Evolutionary conservation across 2,329 filamentous ascomycete genomes (phyloP).

Genomic region (Didymella arachidicola): DNA sequence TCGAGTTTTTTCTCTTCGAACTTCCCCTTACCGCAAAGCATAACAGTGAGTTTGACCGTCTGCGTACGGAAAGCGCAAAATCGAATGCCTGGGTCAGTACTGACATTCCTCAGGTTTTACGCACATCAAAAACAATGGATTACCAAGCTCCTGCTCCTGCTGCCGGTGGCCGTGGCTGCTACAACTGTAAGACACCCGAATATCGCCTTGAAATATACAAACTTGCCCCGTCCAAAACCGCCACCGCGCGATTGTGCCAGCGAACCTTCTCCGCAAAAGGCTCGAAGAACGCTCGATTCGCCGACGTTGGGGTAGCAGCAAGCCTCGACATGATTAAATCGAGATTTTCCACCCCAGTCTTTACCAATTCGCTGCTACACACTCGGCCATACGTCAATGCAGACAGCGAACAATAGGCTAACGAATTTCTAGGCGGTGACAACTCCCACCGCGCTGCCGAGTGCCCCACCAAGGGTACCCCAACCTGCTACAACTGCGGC

Average conservation of each 20-base stretch:
- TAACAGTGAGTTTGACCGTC: slow-evolving; percentile 33
- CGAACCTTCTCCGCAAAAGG: not conserved
- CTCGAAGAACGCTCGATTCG: not conserved
- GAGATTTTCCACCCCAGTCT: not conserved
- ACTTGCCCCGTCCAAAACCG: not conserved
- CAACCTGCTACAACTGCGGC: slow-evolving; percentile 59
- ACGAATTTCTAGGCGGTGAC: slow-evolving; percentile 54
- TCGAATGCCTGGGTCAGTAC: not conserved
- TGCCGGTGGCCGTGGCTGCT: slow-evolving; percentile 52
- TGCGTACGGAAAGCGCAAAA: slow-evolving; percentile 10
- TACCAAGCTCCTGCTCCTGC: slow-evolving; percentile 47
- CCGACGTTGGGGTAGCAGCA: not conserved
- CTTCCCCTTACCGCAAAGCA: slow-evolving; percentile 31
- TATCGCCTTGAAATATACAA: slow-evolving; percentile 4
- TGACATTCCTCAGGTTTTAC: slow-evolving; percentile 36
- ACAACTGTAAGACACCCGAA: slow-evolving; percentile 50
- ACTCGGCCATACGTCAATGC: not conserved
- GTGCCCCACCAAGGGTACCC: slow-evolving; percentile 60
- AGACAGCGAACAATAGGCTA: not conserved
- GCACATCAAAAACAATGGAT: slow-evolving; percentile 45
- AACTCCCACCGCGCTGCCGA: slow-evolving; percentile 59
- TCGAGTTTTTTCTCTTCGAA: slow-evolving; percentile 24
- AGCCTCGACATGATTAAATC: no score
- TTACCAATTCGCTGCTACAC: not conserved
- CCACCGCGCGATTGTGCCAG: not conserved